Evolutionary conservation across 108 stramenopile genomes (phyloP).

Genomic region (Conticribra weissflogii): DNA sequence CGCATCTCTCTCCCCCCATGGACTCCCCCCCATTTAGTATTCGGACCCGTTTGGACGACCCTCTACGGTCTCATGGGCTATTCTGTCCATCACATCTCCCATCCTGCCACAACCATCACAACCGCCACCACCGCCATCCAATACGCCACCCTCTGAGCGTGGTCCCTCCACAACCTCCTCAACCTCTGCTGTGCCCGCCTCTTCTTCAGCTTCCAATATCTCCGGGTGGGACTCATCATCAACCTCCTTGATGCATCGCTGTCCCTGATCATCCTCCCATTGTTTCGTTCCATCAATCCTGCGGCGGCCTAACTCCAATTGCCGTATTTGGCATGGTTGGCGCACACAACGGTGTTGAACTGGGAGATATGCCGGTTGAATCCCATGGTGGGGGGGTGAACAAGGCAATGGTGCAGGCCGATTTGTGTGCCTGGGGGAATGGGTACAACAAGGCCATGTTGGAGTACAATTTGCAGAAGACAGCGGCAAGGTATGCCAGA

Average conservation of each 20-base stretch:
- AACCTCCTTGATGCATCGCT: constrained; percentile 52
- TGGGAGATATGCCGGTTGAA: constrained; percentile 56
- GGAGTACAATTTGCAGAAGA: constrained; percentile 50
- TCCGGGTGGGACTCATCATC: constrained; percentile 51
- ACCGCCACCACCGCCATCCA: too few species aligned
- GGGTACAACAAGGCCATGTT: constrained; percentile 66
- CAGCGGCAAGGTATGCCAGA: constrained; percentile 48
- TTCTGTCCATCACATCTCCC: background rate
- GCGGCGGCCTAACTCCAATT: constrained; percentile 52
- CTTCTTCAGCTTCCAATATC: constrained; percentile 60
- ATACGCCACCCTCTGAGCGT: too few species aligned
- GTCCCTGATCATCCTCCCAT: constrained; percentile 32
- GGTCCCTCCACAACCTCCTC: constrained; percentile 51
- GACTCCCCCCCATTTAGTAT: constrained; percentile 66
- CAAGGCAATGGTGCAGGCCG: constrained; percentile 62
- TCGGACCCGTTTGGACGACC: constrained; percentile 70
- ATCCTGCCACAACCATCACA: too few species aligned
- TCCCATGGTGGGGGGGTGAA: constrained; percentile 56
- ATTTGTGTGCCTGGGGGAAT: constrained; percentile 24
- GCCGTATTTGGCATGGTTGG: constrained; percentile 65
- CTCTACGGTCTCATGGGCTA: constrained; percentile 67
- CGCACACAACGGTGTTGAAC: constrained; percentile 65
- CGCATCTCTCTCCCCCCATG: constrained; percentile 58
- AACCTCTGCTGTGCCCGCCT: constrained; percentile 71
- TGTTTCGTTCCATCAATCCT: constrained; percentile 42